Percentiles rank a stretch among this genome's conserved stretches.
These are phyloP conservation scores for Neurospora tetraspora DNA, from an alignment of 495 filamentous ascomycete species.

Conservation along the genomic window DNA sequence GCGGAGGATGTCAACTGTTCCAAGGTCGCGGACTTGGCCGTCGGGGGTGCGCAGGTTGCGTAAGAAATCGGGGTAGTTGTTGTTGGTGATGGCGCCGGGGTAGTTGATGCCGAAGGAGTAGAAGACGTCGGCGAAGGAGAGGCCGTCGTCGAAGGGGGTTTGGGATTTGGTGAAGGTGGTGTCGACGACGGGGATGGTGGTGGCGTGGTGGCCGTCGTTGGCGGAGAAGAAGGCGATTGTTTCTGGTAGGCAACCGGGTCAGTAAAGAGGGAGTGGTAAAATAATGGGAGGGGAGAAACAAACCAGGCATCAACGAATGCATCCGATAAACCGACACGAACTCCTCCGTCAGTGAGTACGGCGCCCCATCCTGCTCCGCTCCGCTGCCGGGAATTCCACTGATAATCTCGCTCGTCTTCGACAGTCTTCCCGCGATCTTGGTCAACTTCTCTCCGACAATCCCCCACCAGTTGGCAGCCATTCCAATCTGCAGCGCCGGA, in stretches of 20 bases:
- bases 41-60: slow-evolving; percentile 25
- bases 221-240: slow-evolving; percentile 31
- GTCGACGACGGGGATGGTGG: slow-evolving; percentile 19
- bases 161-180: slow-evolving; percentile 25
- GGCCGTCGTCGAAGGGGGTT: slow-evolving; percentile 15
- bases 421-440: slow-evolving; percentile 29
- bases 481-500: slow-evolving; percentile 27
- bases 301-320: slow-evolving; percentile 33
- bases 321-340: slow-evolving; percentile 36
- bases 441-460: slow-evolving; percentile 29
- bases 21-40: slow-evolving; percentile 25
- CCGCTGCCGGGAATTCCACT: slow-evolving; percentile 31
- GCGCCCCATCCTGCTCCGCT: slow-evolving; percentile 25
- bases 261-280: not conserved
- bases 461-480: slow-evolving; percentile 38
- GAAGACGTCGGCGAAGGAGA: slow-evolving; percentile 30
- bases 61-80: slow-evolving; percentile 32
- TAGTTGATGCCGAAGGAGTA: slow-evolving; percentile 39
- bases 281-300: not conserved
- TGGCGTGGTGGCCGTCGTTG: slow-evolving; percentile 18
- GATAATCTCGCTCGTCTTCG: slow-evolving; percentile 26
- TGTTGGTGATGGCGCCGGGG: slow-evolving; percentile 32
- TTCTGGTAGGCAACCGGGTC: slow-evolving; percentile 3
- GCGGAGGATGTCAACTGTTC: slow-evolving; percentile 33
- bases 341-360: slow-evolving; percentile 34